Evolutionary conservation across 2,329 filamentous ascomycete genomes (phyloP), one percentile per base, ranked within the genome.

Genomic region (Curvularia sp.): DNA sequence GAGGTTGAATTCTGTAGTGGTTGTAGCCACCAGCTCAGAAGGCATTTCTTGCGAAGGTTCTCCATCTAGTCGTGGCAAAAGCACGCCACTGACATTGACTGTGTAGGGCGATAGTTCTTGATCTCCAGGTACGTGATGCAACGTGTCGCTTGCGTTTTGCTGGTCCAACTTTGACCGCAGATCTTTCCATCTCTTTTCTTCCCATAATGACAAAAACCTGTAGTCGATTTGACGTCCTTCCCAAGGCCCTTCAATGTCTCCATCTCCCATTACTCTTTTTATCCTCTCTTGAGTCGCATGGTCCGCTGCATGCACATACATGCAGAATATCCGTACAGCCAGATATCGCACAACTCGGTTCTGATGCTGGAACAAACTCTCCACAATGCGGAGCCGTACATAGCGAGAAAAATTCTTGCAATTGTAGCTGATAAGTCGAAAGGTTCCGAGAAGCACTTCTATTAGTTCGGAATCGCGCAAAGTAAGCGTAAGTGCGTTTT

Each of bases 181-280:
- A 12, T 59, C 48, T 30, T 64, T 70, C 78, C 81, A 84, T 64
- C 86, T 80, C 64, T 83, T 81, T 63, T 88, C 85, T 75, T 89
- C 87, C 85, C 86, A 88, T 30, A 89, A 71, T 47, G 83, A 82
- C 30, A 89, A 74, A 58, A 97, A 94, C 18, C 86, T 85, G 75
- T 91, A 97, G 75, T 98, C 93, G 64, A 95, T 87, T 47, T 79
- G 78, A 62, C 82, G 82, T 35, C 89, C 91, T 78, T 98, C 95
- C 83, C 93, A 91, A 43, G 85, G 80, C 7, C 88, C 93, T 61
- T 84, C 75, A 39, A 96, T 81, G 22, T 85, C 81, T 31, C 85
- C 85, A 39, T 84, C 80, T 47, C 86, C 87, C 55, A 94, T 80
- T 75, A 93, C 84, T 69, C 85, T 82, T 49, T 81, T 78, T 31